Evolutionary conservation across 768 basidiomycete genomes (phyloP).

Genomic region (Macrolepiota fuliginosa): DNA sequence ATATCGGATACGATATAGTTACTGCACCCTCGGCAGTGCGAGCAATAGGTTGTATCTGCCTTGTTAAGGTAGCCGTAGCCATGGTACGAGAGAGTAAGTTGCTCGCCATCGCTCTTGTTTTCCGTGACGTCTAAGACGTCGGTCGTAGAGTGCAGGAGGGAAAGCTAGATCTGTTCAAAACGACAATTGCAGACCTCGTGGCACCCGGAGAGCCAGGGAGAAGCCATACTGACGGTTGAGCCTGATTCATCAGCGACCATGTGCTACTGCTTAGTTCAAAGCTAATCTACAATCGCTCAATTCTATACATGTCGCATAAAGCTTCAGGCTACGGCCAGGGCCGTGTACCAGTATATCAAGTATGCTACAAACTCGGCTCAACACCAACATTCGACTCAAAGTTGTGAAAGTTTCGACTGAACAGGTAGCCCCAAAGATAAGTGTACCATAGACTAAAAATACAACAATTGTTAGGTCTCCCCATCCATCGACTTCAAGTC

Average conservation of each 20-base stretch:
- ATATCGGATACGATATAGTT: slow-evolving; percentile 25
- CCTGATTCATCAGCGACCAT: background rate
- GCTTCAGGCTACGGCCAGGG: background rate
- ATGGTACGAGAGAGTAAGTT: slow-evolving; percentile 9
- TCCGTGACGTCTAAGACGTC: background rate
- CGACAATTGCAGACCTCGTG: background rate
- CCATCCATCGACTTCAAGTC: slow-evolving; percentile 18
- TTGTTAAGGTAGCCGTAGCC: slow-evolving; percentile 12
- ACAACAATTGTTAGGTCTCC: background rate
- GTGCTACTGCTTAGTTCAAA: background rate
- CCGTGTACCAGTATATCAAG: background rate
- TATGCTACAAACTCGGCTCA: background rate
- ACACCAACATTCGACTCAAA: background rate
- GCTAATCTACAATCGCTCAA: background rate
- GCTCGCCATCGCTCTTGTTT: background rate
- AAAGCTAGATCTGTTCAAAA: background rate
- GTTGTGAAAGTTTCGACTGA: background rate
- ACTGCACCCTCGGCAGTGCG: slow-evolving; percentile 28
- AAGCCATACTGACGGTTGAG: background rate
- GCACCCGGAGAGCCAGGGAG: background rate
- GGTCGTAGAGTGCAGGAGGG: background rate
- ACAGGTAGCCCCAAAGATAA: background rate
- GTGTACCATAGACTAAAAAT: background rate
- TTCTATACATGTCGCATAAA: background rate
- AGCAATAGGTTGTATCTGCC: slow-evolving; percentile 9